A percentile compares a stretch with the other conserved stretches of the same genome.
phyloP scores from a whole-genome alignment of 2,329 filamentous ascomycete species.

The Aspergillus spinulosporus region DNA sequence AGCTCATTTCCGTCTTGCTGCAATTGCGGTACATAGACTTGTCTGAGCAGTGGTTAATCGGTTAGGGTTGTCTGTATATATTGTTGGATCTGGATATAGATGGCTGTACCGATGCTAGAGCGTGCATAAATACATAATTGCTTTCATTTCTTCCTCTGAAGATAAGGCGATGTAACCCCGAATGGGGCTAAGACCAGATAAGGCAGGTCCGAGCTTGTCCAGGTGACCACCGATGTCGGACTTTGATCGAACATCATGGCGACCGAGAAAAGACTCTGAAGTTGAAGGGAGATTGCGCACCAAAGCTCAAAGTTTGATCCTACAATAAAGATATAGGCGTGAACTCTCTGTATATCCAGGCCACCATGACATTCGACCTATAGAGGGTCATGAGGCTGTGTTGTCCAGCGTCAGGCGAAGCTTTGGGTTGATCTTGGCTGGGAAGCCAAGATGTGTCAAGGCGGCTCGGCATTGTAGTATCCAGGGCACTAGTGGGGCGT shows the following conservation, averaged over 20 bases:
- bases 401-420: not conserved
- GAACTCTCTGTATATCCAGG: too few species aligned
- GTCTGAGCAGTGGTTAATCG: conserved; percentile 7
- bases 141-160: not conserved
- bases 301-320: too few species aligned
- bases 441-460: conserved; percentile 15
- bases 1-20: not conserved
- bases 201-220: not conserved
- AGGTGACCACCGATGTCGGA: too few species aligned
- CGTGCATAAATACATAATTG: conserved; percentile 4
- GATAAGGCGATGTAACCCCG: conserved; percentile 6
- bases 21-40: not conserved
- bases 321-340: too few species aligned
- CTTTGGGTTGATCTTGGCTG: conserved; percentile 8
- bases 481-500: not conserved
- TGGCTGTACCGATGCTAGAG: conserved; percentile 12
- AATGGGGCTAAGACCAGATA: not conserved
- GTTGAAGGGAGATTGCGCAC: too few species aligned
- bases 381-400: too few species aligned
- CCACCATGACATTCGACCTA: too few species aligned
- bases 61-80: conserved; percentile 22
- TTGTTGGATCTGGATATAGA: conserved; percentile 28
- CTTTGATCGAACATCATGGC: too few species aligned
- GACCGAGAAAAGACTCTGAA: too few species aligned
- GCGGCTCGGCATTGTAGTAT: conserved; percentile 5